A percentile compares a stretch with the other conserved stretches of the same genome.
These are phyloP conservation scores for Solanum chmielewskii DNA, from an alignment of 257 asterid species.

Conservation along the genomic window DNA sequence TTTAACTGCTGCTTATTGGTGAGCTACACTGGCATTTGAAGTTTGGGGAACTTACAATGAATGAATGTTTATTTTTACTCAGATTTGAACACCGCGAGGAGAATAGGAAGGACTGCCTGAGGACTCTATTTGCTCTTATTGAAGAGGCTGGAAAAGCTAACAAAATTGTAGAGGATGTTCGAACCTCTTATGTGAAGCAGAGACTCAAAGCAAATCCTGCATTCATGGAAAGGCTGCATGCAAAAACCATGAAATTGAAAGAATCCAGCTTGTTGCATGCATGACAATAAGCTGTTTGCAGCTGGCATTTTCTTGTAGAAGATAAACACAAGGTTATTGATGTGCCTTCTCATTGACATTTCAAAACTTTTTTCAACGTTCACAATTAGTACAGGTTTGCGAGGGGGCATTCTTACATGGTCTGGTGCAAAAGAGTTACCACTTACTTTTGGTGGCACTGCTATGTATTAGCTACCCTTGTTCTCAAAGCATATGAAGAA, in stretches of 20 bases:
- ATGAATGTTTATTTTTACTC: background rate
- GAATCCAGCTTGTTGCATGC: slow-evolving; percentile 15
- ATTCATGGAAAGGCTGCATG: slow-evolving; percentile 70
- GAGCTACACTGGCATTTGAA: background rate
- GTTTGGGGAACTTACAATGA: background rate
- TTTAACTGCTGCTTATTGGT: background rate
- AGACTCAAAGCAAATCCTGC: slow-evolving; percentile 64
- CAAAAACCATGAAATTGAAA: slow-evolving; percentile 22
- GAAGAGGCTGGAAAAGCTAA: slow-evolving; percentile 84
- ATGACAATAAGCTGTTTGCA: slow-evolving; percentile 3
- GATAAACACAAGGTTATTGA: background rate
- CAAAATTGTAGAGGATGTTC: slow-evolving; percentile 53
- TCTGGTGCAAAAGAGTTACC: background rate
- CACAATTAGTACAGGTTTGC: background rate
- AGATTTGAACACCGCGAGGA: slow-evolving; percentile 94
- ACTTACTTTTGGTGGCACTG: background rate
- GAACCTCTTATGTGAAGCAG: slow-evolving; percentile 45
- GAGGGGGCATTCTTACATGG: background rate
- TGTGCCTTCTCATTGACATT: background rate
- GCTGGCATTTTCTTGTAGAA: background rate
- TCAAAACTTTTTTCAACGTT: background rate
- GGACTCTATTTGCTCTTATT: slow-evolving; percentile 61
- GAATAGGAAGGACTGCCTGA: slow-evolving; percentile 88
- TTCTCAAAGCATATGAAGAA: background rate
- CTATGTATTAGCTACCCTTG: background rate